Base-by-base conservation (phyloP, 495 filamentous ascomycete genomes). In the Trichoderma virens region DNA sequence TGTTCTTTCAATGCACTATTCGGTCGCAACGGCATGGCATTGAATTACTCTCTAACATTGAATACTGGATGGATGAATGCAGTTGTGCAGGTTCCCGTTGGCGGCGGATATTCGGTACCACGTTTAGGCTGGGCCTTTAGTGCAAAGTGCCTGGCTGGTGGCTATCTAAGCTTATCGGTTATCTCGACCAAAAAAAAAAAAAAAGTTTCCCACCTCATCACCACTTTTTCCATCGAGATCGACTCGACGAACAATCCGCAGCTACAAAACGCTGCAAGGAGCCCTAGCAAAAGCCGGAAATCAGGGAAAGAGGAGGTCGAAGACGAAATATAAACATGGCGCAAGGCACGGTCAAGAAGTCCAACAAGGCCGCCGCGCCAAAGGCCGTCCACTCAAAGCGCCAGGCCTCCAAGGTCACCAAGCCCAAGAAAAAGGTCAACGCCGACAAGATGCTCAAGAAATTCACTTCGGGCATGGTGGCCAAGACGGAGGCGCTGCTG, bases 401-500 rank as follows among this genome's bases (percentile, higher is more conserved):
- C 61, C 69, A 71, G 31, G 64, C 41, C 59, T 59, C 25, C 59
- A 65, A 69, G 63, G 70, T 74, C 41, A 59, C 20, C 47, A 73
- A 74, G 67, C 31, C 63, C 38, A 78, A 78, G 70, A 78, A 76
- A n/a, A 70, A 56, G 1, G 68, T 64, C 59, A 61, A 62, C 34
- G 75, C 77, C 47, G 78, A 82, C 69, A 77, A 76, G 70, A 31
- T 76, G 59, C 69, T 71, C 68, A 73, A 72, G 61, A 78, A 79
- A 65, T 75, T 71, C 62, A 71, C 77, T 3, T 72, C 70, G 9
- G 79, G 78, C 16, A 66, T 82, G 68, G 75, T 72, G 11, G 70
- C 71, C 31, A 70, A 72, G 70, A 82, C 79, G 34, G 79, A 82
- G 71, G 63, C 69, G 54, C 70, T 82, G 73, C 67, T 82, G 59